These are phyloP conservation scores for Geosmithia flava DNA, from an alignment of 2,329 filamentous ascomycete genomes.

Conservation along the genomic window DNA sequence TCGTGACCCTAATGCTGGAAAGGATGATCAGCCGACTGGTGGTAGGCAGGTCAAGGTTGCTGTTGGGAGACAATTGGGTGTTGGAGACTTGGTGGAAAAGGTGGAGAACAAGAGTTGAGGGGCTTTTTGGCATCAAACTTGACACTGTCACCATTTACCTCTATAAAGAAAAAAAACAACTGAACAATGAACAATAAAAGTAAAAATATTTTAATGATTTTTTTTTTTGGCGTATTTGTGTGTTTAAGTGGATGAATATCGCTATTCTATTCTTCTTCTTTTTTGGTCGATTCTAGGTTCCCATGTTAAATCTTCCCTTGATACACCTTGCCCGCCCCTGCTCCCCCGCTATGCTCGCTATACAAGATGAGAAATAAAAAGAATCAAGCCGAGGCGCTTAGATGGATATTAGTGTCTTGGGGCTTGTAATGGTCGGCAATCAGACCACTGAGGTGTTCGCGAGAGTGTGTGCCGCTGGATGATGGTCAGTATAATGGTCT, in stretches of 20 bases:
- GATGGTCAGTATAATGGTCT: slow-evolving; percentile 3
- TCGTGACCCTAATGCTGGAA: slow-evolving; percentile 25
- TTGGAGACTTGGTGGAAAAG: slow-evolving; percentile 65
- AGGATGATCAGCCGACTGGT: slow-evolving; percentile 25
- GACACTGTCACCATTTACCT: no score
- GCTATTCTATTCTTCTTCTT: no score
- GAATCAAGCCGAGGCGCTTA: slow-evolving; percentile 6
- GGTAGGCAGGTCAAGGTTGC: slow-evolving; percentile 71
- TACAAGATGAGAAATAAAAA: background rate
- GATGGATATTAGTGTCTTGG: slow-evolving; percentile 55
- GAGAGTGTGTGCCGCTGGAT: slow-evolving; percentile 50
- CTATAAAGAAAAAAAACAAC: no score
- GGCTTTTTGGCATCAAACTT: no score
- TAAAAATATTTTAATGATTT: no score
- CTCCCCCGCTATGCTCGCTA: background rate
- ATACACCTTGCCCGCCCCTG: no score
- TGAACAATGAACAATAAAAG: no score
- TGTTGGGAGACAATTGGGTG: slow-evolving; percentile 68
- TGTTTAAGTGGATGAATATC: no score
- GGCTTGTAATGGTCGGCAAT: slow-evolving; percentile 65
- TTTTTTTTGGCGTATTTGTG: no score
- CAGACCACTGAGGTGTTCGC: slow-evolving; percentile 60
- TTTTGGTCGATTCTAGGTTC: no score
- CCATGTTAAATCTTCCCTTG: no score
- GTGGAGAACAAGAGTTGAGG: slow-evolving; percentile 29